A percentile compares a stretch with the other conserved stretches of the same genome.
Evolutionary conservation across 2,329 filamentous ascomycete genomes (phyloP).

Genomic region (Aspergillus latus): DNA sequence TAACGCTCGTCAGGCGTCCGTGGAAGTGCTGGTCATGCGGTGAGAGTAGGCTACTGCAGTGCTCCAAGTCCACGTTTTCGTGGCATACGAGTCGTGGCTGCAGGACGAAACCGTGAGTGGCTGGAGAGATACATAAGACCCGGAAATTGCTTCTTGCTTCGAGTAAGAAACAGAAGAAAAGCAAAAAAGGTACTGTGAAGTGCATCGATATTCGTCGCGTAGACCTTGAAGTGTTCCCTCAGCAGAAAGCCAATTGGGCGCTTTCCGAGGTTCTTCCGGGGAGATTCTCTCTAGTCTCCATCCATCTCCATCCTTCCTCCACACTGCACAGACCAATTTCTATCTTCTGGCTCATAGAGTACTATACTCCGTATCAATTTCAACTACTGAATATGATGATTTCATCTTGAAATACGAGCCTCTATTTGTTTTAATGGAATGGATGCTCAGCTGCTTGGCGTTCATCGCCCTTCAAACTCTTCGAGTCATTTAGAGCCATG

Average conservation of each 20-base stretch:
- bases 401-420: too few species aligned
- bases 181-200: neutral
- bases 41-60: conserved; percentile 2
- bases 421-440: too few species aligned
- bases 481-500: neutral
- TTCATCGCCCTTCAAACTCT: too few species aligned
- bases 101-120: neutral
- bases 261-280: too few species aligned
- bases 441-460: conserved; percentile 4
- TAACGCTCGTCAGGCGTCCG: neutral
- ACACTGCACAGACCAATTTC: neutral
- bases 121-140: neutral
- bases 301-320: neutral
- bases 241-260: too few species aligned
- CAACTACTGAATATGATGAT: neutral
- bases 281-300: too few species aligned
- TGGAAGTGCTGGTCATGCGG: conserved; percentile 6
- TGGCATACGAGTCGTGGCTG: neutral
- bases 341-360: neutral
- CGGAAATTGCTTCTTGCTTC: neutral
- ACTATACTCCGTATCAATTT: too few species aligned
- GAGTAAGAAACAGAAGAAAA: neutral
- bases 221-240: too few species aligned
- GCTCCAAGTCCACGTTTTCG: neutral
- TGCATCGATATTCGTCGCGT: too few species aligned